Conservation (phyloP, 1,139 yeast genomes). For the Lodderomyces metapsilosis region DNA sequence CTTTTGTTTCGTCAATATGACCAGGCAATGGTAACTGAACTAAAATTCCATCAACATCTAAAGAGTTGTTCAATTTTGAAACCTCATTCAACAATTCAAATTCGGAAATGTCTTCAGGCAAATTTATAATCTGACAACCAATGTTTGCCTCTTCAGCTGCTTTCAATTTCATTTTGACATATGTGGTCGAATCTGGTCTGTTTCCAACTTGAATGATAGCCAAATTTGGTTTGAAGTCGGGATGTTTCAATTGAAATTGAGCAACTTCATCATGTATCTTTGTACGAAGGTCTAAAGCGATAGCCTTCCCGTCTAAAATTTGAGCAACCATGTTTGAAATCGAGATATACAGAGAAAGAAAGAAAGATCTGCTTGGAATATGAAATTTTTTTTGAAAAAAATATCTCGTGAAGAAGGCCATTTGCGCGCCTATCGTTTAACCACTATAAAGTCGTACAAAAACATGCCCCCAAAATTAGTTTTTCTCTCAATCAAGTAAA, state of each 20-base stretch:
- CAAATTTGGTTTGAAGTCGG: conserved; percentile 71
- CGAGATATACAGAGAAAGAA: neutral
- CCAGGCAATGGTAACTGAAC: conserved; percentile 90
- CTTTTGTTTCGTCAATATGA: conserved; percentile 73
- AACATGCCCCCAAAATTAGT: neutral
- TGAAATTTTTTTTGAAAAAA: neutral
- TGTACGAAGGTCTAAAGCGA: conserved; percentile 56
- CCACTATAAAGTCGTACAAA: neutral
- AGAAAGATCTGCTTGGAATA: neutral
- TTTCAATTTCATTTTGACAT: conserved; percentile 89
- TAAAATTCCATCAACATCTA: conserved; percentile 78
- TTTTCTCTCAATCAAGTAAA: neutral
- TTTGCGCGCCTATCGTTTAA: neutral
- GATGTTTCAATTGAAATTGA: conserved; percentile 50
- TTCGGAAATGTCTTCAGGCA: conserved; percentile 62
- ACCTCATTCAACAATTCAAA: conserved; percentile 60
- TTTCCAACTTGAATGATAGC: conserved; percentile 88
- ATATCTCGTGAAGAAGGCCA: neutral
- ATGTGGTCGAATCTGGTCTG: conserved; percentile 90
- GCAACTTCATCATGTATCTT: conserved; percentile 55
- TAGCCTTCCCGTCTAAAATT: conserved; percentile 68
- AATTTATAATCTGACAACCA: conserved; percentile 62
- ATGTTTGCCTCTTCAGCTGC: conserved; percentile 88
- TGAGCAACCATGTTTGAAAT: conserved; percentile 29
- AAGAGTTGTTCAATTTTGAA: conserved; percentile 61